Conservation (phyloP, 345 rosid species). For the Luvunga scandens region DNA sequence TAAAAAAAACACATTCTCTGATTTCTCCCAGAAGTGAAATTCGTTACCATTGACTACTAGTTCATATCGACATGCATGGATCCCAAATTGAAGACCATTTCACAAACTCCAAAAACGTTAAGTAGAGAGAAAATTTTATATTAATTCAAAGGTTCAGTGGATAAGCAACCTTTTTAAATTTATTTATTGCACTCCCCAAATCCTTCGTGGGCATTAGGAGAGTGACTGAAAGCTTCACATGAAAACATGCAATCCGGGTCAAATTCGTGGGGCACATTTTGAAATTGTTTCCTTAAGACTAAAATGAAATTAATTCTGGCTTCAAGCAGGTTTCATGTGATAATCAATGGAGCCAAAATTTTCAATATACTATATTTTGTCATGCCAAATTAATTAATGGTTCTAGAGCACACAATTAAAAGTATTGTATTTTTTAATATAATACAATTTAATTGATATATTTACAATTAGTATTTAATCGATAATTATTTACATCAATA, state of each 20-base stretch:
- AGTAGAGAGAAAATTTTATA: background rate
- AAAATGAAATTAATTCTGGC: background rate
- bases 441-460: no score
- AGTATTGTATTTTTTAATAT: background rate
- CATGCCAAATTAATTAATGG: background rate
- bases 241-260: constrained; percentile 3
- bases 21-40: background rate
- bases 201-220: background rate
- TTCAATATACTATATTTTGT: background rate
- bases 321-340: constrained; percentile 2
- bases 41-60: background rate
- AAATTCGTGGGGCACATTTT: constrained; percentile 6
- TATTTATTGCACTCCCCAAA: constrained; percentile 2
- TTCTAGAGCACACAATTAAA: no score
- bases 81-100: background rate
- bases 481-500: no score
- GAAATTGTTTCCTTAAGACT: background rate
- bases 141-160: background rate
- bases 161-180: background rate
- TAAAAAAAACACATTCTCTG: background rate
- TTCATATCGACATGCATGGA: background rate
- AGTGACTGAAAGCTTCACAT: constrained; percentile 10
- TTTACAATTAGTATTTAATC: no score
- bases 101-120: background rate
- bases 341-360: background rate